phyloP scores from a whole-genome alignment of 768 basidiomycete genomes.

The Coprinellus micaceus region DNA sequence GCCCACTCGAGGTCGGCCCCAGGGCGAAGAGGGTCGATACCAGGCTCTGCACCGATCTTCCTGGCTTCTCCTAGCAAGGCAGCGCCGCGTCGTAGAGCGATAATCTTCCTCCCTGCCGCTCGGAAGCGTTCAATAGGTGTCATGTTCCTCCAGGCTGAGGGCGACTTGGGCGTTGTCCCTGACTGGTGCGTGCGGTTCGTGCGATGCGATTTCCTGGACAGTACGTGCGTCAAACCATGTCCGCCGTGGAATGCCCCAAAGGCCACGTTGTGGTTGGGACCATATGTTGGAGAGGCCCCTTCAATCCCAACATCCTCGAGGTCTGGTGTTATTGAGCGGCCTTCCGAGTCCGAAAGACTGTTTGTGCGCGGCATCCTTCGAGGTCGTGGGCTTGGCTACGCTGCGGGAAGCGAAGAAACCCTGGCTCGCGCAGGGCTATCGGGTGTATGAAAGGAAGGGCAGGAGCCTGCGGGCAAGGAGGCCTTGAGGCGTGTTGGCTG shows the following conservation, averaged over 20 bases:
- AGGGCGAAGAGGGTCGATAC: conserved; percentile 61
- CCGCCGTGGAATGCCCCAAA: background rate
- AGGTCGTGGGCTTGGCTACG: background rate
- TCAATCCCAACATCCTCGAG: conserved; percentile 38
- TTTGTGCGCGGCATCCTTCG: conserved; percentile 60
- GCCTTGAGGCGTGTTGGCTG: background rate
- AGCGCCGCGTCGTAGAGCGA: conserved; percentile 57
- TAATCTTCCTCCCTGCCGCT: conserved; percentile 55
- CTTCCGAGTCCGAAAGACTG: conserved; percentile 63
- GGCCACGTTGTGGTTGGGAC: background rate
- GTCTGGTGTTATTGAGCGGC: conserved; percentile 65
- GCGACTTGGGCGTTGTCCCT: conserved; percentile 9
- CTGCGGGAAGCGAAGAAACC: background rate
- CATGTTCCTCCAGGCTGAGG: conserved; percentile 15
- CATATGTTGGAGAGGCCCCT: background rate
- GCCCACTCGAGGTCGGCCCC: conserved; percentile 54
- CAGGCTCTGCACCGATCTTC: conserved; percentile 64
- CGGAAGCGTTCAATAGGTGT: conserved; percentile 53
- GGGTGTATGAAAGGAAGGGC: background rate
- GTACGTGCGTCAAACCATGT: conserved; percentile 11
- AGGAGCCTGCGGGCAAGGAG: background rate
- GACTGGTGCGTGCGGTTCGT: conserved; percentile 16
- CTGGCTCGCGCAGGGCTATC: background rate
- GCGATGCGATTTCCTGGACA: conserved; percentile 15
- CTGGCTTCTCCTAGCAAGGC: conserved; percentile 31